Conservation (phyloP, 495 filamentous ascomycete genomes). For the Opeltia flavorubescens region DNA sequence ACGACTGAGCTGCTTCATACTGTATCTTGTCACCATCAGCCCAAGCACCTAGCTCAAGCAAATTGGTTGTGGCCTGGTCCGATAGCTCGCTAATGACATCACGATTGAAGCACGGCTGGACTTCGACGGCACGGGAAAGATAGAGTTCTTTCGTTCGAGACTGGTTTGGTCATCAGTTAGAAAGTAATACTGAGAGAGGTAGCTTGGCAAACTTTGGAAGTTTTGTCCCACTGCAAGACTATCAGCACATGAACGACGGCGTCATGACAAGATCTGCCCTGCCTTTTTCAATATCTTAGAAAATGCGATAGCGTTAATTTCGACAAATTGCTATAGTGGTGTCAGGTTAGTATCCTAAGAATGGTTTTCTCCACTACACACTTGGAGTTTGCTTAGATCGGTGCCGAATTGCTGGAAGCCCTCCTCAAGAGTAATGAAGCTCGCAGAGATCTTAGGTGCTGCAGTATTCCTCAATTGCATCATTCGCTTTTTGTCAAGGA, state of each 20-base stretch:
- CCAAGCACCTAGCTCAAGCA: slow-evolving; percentile 90
- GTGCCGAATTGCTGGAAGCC: slow-evolving; percentile 94
- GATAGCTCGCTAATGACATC: slow-evolving; percentile 92
- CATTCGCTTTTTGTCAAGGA: slow-evolving; percentile 86
- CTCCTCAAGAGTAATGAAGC: slow-evolving; percentile 86
- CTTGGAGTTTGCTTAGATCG: slow-evolving; percentile 88
- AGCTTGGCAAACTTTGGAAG: slow-evolving; percentile 57
- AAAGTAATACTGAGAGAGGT: slow-evolving; percentile 4
- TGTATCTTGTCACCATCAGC: slow-evolving; percentile 85
- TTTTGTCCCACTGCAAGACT: slow-evolving; percentile 76
- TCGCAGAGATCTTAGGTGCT: slow-evolving; percentile 72
- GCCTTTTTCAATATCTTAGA: slow-evolving; percentile 98
- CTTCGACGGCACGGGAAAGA: slow-evolving; percentile 87
- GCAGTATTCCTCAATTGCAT: slow-evolving; percentile 61
- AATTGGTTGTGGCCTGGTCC: slow-evolving; percentile 84
- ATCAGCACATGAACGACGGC: slow-evolving; percentile 11
- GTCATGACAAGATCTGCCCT: slow-evolving; percentile 9
- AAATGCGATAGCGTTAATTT: slow-evolving; percentile 92
- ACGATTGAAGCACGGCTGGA: slow-evolving; percentile 94
- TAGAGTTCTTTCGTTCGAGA: slow-evolving; percentile 97
- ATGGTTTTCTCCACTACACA: no score
- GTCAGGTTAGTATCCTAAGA: no score
- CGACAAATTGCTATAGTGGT: slow-evolving; percentile 64
- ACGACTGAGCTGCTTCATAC: slow-evolving; percentile 48
- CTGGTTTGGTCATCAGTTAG: slow-evolving; percentile 22